These are phyloP conservation scores for Gaultheria prostrata DNA, from an alignment of 148 eudicot species.

Conservation along the genomic window DNA sequence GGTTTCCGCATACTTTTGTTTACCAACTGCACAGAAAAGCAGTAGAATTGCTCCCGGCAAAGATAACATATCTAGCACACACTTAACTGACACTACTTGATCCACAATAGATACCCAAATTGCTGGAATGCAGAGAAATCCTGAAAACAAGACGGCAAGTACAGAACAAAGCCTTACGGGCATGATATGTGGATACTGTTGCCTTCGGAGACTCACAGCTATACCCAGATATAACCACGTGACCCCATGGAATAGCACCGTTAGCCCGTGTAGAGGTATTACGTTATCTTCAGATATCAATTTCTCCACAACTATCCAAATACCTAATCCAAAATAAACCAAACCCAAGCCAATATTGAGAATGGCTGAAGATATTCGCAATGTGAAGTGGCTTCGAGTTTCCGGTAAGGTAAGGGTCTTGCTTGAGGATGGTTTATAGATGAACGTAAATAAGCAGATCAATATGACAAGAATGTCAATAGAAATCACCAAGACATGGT, in stretches of 20 bases:
- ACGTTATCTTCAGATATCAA: slow-evolving; percentile 1
- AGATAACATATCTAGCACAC: slow-evolving; percentile 42
- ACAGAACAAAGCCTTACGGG: neutral
- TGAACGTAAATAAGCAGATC: slow-evolving; percentile 7
- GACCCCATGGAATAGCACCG: slow-evolving; percentile 28
- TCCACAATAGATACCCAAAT: slow-evolving; percentile 10
- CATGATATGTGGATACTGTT: neutral
- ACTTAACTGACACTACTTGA: slow-evolving; percentile 20
- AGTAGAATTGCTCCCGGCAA: slow-evolving; percentile 63
- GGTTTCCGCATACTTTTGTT: slow-evolving; percentile 29
- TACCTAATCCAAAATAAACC: slow-evolving; percentile 20
- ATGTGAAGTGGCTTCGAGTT: neutral
- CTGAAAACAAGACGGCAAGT: slow-evolving; percentile 20
- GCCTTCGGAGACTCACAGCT: slow-evolving; percentile 15
- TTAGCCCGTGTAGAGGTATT: slow-evolving; percentile 36
- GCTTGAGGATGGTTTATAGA: slow-evolving; percentile 2
- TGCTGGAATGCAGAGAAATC: slow-evolving; percentile 20
- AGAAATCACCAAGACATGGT: slow-evolving; percentile 23
- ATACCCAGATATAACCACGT: slow-evolving; percentile 28
- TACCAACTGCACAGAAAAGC: slow-evolving; percentile 55
- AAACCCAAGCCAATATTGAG: slow-evolving; percentile 27
- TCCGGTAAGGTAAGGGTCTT: neutral
- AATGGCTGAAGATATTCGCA: slow-evolving; percentile 22
- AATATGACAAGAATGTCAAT: slow-evolving; percentile 17
- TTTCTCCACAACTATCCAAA: slow-evolving; percentile 21